Evolutionary conservation across 1,139 yeast genomes (phyloP).

Genomic region (Pichia sp.): DNA sequence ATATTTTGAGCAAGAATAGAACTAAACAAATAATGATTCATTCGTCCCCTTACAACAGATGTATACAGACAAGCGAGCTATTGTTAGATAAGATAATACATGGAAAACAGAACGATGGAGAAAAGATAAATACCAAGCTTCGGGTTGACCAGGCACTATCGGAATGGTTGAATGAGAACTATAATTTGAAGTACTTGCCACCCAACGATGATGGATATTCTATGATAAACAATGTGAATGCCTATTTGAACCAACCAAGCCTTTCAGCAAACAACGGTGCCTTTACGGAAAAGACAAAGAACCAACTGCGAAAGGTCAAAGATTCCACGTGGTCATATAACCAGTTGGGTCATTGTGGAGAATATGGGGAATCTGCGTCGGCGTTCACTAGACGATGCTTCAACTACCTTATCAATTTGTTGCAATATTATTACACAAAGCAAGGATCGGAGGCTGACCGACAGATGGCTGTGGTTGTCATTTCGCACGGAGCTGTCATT

Average conservation of each 20-base stretch:
- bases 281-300: slow-evolving; percentile 15
- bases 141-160: slow-evolving; percentile 37
- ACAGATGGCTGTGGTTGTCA: slow-evolving; percentile 26
- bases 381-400: slow-evolving; percentile 40
- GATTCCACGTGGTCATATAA: slow-evolving; percentile 32
- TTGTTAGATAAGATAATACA: slow-evolving; percentile 22
- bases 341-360: slow-evolving; percentile 33
- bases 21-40: slow-evolving; percentile 27
- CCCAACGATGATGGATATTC: slow-evolving; percentile 41
- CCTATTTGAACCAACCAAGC: slow-evolving; percentile 28
- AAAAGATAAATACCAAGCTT: slow-evolving; percentile 20
- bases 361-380: slow-evolving; percentile 32
- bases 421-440: slow-evolving; percentile 36
- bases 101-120: slow-evolving; percentile 4
- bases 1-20: slow-evolving; percentile 8
- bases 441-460: slow-evolving; percentile 25
- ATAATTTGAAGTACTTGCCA: slow-evolving; percentile 35
- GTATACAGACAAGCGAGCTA: slow-evolving; percentile 73
- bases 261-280: slow-evolving; percentile 3
- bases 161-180: slow-evolving; percentile 38
- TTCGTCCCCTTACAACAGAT: slow-evolving; percentile 84
- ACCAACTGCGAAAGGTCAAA: slow-evolving; percentile 20
- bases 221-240: slow-evolving; percentile 34
- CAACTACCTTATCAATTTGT: slow-evolving; percentile 39
- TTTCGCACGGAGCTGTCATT: slow-evolving; percentile 35